Base-by-base conservation (phyloP, 2,329 filamentous ascomycete genomes). In the Stemphylium beticola region DNA sequence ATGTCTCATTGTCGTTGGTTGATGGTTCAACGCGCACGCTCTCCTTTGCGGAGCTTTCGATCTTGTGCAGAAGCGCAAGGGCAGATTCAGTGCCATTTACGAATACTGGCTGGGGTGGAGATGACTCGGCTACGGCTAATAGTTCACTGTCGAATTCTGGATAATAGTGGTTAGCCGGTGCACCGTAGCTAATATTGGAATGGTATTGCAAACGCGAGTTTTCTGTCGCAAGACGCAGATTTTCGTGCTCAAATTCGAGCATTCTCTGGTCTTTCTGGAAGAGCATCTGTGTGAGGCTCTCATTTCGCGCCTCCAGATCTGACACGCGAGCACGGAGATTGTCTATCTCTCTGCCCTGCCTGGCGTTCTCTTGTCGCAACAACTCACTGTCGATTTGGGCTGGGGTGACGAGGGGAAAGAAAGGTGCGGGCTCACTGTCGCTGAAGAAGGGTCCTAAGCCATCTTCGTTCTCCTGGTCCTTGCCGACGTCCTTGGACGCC, bases 91-190 rank as follows among this genome's bases (percentile, higher is more conserved):
- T 64, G 40, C 64, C 58, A 20, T 46, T 57, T 20, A 62, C 34
- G 20, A 60, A 64, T 7, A 54, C 49, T 20, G 58, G 42, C 24
- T 58, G 51, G 12, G 44, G 48, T 29, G 57, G 45, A 14, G 52
- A 40, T 7, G 58, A 18, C 14, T 60, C 41, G 1, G 52, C 44
- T 33, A 52, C 39, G 17, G 52, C 38, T 31, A 50, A 49, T 38
- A 54, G 39, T 20, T 64, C 60, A n/a, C 51, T 54, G 48, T 65
- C 61, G 53, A 66, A 65, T 29, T 61, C 65, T 68, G 50, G 12
- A 14, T 39, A 14, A 7, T 11, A 26, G 12, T 29, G 22, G 53
- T 68, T 57, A 68, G 63, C 58, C 33, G 32, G 51, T 34, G 29
- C 29, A 44, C 46, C 20, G 15, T 50, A 45, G 51, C 40, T 44